Evolutionary conservation across 495 filamentous ascomycete genomes (phyloP).

Genomic region (Pyrenula aspistea): DNA sequence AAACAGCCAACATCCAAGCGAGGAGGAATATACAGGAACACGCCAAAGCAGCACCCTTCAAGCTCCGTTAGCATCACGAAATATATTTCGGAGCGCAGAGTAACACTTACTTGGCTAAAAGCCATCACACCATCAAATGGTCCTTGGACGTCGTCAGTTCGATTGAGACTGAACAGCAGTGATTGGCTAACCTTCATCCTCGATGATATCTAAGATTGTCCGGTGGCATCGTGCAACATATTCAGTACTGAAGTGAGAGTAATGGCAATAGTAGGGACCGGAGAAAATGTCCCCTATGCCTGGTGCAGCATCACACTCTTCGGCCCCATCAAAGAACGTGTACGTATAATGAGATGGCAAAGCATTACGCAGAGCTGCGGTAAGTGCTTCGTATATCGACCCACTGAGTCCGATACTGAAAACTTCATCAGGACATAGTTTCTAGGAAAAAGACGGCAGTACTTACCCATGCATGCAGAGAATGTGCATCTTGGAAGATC

Average conservation of each 20-base stretch:
- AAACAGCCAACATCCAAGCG: neutral
- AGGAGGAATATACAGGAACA: neutral
- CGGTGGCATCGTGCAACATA: neutral
- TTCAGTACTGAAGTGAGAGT: neutral
- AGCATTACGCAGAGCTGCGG: neutral
- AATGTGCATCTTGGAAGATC: neutral
- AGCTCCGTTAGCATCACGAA: neutral
- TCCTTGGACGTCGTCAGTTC: conserved; percentile 12
- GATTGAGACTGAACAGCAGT: neutral
- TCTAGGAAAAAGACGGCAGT: neutral
- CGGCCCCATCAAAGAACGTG: neutral
- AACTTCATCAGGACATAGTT: neutral
- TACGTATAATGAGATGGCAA: neutral
- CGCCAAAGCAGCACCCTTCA: conserved; percentile 5
- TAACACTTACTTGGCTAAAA: conserved; percentile 37
- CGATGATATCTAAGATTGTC: neutral
- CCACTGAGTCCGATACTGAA: neutral
- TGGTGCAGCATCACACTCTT: neutral
- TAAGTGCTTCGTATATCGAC: neutral
- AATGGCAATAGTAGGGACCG: neutral
- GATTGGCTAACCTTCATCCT: neutral
- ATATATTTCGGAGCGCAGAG: neutral
- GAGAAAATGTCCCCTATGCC: neutral
- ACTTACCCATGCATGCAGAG: neutral
- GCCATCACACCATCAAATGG: conserved; percentile 50